Evolutionary conservation across 2,329 filamentous ascomycete genomes (phyloP).

Genomic region (Ascochyta clinopodiicola): DNA sequence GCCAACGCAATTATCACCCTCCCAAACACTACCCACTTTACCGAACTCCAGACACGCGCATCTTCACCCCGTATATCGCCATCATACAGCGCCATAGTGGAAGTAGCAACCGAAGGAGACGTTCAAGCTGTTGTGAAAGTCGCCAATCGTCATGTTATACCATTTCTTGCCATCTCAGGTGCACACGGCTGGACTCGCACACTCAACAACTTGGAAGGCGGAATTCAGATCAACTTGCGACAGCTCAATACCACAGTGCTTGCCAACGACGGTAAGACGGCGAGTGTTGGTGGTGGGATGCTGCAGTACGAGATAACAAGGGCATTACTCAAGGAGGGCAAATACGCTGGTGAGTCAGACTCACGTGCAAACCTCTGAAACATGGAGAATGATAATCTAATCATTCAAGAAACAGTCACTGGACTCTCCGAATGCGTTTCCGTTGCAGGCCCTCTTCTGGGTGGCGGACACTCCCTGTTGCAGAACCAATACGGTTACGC

Average conservation of each 20-base stretch:
- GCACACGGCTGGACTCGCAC: constrained; percentile 43
- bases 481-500: constrained; percentile 53
- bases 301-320: neutral
- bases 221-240: neutral
- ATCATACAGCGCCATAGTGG: too few relatives aligned
- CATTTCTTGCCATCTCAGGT: constrained; percentile 47
- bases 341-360: too few relatives aligned
- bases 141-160: constrained; percentile 31
- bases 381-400: constrained; percentile 28
- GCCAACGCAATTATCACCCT: too few relatives aligned
- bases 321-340: too few relatives aligned
- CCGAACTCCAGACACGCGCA: too few relatives aligned
- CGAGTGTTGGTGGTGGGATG: constrained; percentile 33
- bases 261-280: neutral
- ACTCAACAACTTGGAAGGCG: constrained; percentile 29
- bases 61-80: too few relatives aligned
- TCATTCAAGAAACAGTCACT: constrained; percentile 27
- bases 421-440: constrained; percentile 48
- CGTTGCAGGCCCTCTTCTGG: constrained; percentile 63
- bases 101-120: too few relatives aligned
- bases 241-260: constrained; percentile 1
- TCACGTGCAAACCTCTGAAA: too few relatives aligned
- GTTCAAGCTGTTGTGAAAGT: too few relatives aligned
- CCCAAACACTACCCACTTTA: too few relatives aligned
- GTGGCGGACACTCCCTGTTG: constrained; percentile 65